phyloP scores from a whole-genome alignment of 306 rosid species.

The Begonia peltatifolia region DNA sequence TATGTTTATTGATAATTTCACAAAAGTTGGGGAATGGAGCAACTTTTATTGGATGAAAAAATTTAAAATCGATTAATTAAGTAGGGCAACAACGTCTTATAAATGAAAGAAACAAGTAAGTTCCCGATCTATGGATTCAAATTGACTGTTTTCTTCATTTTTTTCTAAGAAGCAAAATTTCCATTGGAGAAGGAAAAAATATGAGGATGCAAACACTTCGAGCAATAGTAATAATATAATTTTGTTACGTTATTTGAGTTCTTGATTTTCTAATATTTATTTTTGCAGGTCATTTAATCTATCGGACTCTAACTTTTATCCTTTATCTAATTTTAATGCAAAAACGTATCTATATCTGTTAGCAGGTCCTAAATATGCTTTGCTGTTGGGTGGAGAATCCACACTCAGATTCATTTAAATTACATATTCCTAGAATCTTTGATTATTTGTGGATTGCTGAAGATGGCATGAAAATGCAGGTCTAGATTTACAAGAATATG shows the following conservation, averaged over 20 bases:
- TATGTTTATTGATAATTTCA: constrained; percentile 13
- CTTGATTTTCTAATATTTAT: constrained; percentile 5
- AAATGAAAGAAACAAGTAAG: not conserved
- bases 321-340: too few relatives aligned
- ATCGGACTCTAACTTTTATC: too few relatives aligned
- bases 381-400: constrained; percentile 91
- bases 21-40: not conserved
- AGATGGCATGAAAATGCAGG: constrained; percentile 99
- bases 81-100: not conserved
- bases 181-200: too few relatives aligned
- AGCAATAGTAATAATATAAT: too few relatives aligned
- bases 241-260: not conserved
- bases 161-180: not conserved
- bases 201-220: too few relatives aligned
- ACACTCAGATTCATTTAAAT: constrained; percentile 65
- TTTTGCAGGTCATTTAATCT: too few relatives aligned
- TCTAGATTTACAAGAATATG: constrained; percentile 1
- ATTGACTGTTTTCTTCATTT: constrained; percentile 1
- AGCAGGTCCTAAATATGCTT: constrained; percentile 82
- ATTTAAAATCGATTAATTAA: too few relatives aligned
- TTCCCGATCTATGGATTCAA: not conserved
- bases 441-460: constrained; percentile 87
- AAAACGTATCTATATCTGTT: constrained; percentile 1
- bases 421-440: constrained; percentile 68
- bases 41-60: not conserved